Evolutionary conservation across 139 green algal species (phyloP).

Genomic region (Spirogloea muscicola): DNA sequence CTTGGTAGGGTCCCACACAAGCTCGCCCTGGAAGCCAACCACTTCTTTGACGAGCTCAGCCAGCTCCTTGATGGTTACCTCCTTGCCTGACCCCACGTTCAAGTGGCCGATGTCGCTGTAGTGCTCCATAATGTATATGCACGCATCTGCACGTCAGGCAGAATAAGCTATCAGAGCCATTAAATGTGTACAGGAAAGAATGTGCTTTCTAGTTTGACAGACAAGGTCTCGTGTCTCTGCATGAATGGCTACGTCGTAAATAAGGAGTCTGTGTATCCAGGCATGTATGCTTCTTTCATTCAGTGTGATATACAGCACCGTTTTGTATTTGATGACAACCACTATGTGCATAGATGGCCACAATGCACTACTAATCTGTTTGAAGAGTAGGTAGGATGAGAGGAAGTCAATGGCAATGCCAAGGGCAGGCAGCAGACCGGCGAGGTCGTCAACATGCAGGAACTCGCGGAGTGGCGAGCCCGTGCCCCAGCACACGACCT

Average conservation of each 20-base stretch:
- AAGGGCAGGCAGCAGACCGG: slow-evolving; percentile 8
- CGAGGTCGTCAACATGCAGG: slow-evolving; percentile 57
- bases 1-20: slow-evolving; percentile 42
- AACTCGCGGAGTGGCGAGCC: slow-evolving; percentile 63
- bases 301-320: neutral
- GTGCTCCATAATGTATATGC: slow-evolving; percentile 42
- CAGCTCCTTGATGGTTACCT: slow-evolving; percentile 42
- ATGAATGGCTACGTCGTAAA: too few relatives aligned
- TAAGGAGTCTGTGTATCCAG: too few relatives aligned
- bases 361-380: neutral
- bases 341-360: neutral
- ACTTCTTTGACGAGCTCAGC: slow-evolving; percentile 46
- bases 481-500: slow-evolving; percentile 58
- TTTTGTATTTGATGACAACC: neutral
- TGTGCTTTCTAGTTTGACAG: too few relatives aligned
- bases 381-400: neutral
- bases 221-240: too few relatives aligned
- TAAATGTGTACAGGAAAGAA: too few relatives aligned
- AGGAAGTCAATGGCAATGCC: neutral
- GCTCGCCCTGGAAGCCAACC: slow-evolving; percentile 35
- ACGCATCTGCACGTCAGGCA: slow-evolving; percentile 36
- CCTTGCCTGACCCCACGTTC: slow-evolving; percentile 38
- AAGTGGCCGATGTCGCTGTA: slow-evolving; percentile 40
- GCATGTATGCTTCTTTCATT: too few relatives aligned
- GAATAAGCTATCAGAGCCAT: too few relatives aligned